A percentile compares a stretch with the other conserved stretches of the same genome.
These are phyloP conservation scores for Cercospora berteroae DNA, from an alignment of 2,329 filamentous ascomycete genomes.

Conservation along the genomic window DNA sequence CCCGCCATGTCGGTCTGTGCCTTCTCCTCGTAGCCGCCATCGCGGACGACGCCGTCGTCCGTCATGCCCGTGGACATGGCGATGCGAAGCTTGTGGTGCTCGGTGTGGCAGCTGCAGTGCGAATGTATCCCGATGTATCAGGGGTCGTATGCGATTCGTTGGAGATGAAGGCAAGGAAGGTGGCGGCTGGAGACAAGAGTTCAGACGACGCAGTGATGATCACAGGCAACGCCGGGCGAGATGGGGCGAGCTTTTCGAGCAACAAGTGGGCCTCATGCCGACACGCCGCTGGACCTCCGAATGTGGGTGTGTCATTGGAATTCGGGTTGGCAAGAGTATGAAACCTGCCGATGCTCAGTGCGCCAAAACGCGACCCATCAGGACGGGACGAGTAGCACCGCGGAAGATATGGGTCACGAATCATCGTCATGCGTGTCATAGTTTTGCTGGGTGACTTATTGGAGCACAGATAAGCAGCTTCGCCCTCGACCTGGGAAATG, in stretches of 20 bases:
- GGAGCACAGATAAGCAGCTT: constrained; percentile 8
- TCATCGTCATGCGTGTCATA: not conserved
- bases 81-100: not conserved
- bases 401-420: constrained; percentile 15
- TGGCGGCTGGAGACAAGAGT: constrained; percentile 14
- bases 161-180: not conserved
- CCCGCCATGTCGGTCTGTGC: constrained; percentile 10
- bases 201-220: constrained; percentile 1
- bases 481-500: not conserved
- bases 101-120: not conserved
- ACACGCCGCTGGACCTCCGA: constrained; percentile 1
- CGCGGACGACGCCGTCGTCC: constrained; percentile 19
- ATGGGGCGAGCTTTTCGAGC: constrained; percentile 13
- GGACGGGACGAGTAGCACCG: constrained; percentile 12
- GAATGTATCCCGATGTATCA: not conserved
- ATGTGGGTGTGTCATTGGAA: constrained; percentile 18
- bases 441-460: constrained; percentile 1
- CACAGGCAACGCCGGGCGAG: constrained; percentile 14
- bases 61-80: constrained; percentile 21
- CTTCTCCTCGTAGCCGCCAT: constrained; percentile 19
- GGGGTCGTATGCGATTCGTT: not conserved
- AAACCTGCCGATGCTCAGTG: constrained; percentile 14
- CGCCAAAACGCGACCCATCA: constrained; percentile 9
- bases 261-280: constrained; percentile 1
- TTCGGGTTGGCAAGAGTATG: constrained; percentile 5